phyloP scores from a whole-genome alignment of 2,329 filamentous ascomycete species.

The Colletotrichum chlorophyti region DNA sequence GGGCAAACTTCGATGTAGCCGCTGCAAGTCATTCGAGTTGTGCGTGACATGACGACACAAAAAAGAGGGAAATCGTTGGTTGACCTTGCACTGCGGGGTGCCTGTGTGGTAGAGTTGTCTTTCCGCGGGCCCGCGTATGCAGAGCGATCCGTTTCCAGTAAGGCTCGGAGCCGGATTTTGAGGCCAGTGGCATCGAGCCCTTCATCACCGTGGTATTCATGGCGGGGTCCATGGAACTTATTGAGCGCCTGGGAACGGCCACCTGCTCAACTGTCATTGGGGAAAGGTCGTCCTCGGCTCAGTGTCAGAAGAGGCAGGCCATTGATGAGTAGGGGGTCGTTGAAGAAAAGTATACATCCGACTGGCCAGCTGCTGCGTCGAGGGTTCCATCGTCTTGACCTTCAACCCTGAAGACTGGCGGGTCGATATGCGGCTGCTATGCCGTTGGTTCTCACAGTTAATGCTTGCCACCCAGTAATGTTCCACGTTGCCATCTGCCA shows the following conservation, averaged over 20 bases:
- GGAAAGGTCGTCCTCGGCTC: neutral
- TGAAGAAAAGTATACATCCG: constrained; percentile 23
- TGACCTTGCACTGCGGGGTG: constrained; percentile 3
- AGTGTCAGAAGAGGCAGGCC: neutral
- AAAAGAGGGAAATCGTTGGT: too few relatives aligned
- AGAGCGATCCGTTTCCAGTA: constrained; percentile 17
- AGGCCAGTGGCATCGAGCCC: constrained; percentile 22
- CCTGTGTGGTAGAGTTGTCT: constrained; percentile 1
- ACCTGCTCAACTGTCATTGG: too few relatives aligned
- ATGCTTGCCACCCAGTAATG: constrained; percentile 13
- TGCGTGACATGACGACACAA: constrained; percentile 22
- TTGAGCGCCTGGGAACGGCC: constrained; percentile 3
- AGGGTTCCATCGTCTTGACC: constrained; percentile 17
- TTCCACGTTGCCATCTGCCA: constrained; percentile 11
- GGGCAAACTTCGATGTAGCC: too few relatives aligned
- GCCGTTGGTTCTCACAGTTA: constrained; percentile 16
- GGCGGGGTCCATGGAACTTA: constrained; percentile 17
- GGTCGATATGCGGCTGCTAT: constrained; percentile 25
- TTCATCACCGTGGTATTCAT: constrained; percentile 10
- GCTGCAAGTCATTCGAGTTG: constrained; percentile 28
- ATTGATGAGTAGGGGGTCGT: constrained; percentile 1
- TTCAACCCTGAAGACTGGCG: constrained; percentile 8
- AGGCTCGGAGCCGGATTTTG: constrained; percentile 19
- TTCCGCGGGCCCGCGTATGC: constrained; percentile 18
- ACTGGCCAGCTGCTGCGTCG: constrained; percentile 17